A percentile compares a stretch with the other conserved stretches of the same genome.
phyloP scores from a whole-genome alignment of 2,329 filamentous ascomycete species.

The Exserohilum rostratum region DNA sequence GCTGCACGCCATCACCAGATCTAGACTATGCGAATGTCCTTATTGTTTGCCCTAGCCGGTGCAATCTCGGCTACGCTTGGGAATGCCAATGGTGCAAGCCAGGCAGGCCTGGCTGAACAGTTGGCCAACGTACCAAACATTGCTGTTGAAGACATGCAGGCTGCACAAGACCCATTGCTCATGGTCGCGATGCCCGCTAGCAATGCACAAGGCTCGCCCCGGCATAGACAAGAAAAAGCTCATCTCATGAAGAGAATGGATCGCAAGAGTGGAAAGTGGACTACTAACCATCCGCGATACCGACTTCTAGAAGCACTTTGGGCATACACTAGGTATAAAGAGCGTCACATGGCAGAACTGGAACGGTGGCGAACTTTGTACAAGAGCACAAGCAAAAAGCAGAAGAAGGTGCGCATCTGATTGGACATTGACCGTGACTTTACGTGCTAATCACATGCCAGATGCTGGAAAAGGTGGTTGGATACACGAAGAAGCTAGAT shows the following conservation, averaged over 20 bases:
- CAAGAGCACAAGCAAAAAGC: constrained; percentile 28
- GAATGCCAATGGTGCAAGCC: neutral
- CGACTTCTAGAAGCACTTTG: constrained; percentile 30
- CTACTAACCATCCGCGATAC: constrained; percentile 23
- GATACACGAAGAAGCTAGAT: constrained; percentile 52
- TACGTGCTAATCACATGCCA: constrained; percentile 1
- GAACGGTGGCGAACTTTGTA: constrained; percentile 32
- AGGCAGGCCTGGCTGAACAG: neutral
- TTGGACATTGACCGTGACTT: neutral
- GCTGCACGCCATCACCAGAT: neutral
- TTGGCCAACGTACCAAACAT: neutral
- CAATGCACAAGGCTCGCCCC: constrained; percentile 1
- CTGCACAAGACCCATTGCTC: constrained; percentile 13
- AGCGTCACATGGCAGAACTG: constrained; percentile 28
- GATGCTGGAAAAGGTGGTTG: constrained; percentile 25
- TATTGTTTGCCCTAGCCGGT: neutral
- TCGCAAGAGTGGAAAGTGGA: constrained; percentile 27
- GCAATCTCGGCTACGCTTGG: neutral
- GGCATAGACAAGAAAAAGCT: constrained; percentile 28
- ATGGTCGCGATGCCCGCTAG: constrained; percentile 18
- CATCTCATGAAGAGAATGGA: constrained; percentile 28
- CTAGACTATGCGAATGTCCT: neutral
- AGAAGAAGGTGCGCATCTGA: constrained; percentile 25
- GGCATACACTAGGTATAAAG: constrained; percentile 25
- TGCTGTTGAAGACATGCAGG: neutral